Evolutionary conservation across 2,329 filamentous ascomycete species (phyloP), one percentile per base, ranked within the genome.

Genomic region (Davidsoniella neocaledoniae): DNA sequence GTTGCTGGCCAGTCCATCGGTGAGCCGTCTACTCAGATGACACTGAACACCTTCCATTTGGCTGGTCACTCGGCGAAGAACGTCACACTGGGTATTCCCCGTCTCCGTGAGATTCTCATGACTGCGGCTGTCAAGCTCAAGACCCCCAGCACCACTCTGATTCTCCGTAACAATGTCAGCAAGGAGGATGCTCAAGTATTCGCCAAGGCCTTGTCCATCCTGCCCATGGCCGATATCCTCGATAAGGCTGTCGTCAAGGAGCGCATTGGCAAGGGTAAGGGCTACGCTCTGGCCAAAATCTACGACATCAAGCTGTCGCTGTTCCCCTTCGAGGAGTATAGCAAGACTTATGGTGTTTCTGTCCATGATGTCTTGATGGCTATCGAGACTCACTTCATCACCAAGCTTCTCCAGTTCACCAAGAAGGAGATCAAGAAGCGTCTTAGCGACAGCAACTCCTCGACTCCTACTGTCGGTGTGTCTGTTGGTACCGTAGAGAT

Each of bases 11-110:
- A 98, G 66, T 96, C 90, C 29, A 81, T 98, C 40, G 91, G 91
- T 61, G 93, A 98, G 62, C 91, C 93, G 7, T 95, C 88, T 2
- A 98, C 91, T 9, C 91, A 98, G 64, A 98, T 98, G 93, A 98
- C 93, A 6, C 70, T 98, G 50, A 98, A 98, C 68, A 98, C 93
- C 25, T 98, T 98, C 77, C 91, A 98, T 75, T 85, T 98, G 76
- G 91, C 91, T 64, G 91, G 91, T 61, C 90, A 96, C 71, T 88
- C 91, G 17, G 83, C 91, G 26, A 96, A 95, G 73, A 98, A 98
- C 74, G 93, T 98, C 61, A 98, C 91, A 0, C 76, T 95, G 17
- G 91, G 91, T 85, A 96, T 98, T 61, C 91, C 91, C 53, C 86
- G 91, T 67, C 74, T 98, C 17, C 77, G 91, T 68, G 91, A 98